Percentiles rank a stretch among this genome's conserved stretches.
Conservation (phyloP, 441 rosid species). For the Metrosideros polymorpha region DNA sequence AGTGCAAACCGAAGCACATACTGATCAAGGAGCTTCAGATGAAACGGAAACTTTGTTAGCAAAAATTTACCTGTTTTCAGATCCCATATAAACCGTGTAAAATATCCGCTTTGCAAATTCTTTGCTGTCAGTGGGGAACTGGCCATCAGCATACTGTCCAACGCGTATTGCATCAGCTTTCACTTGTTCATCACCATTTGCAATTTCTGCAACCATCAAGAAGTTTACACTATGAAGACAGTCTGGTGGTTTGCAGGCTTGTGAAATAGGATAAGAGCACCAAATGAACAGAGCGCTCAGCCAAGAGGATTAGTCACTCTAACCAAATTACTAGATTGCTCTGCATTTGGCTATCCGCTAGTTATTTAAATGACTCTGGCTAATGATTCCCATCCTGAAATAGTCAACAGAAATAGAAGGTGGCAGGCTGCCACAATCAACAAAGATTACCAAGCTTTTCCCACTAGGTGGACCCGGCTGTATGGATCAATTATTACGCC, state of each 20-base stretch:
- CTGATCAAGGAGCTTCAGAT: neutral
- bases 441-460: neutral
- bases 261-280: neutral
- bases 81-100: conserved; percentile 91
- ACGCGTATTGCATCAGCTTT: conserved; percentile 87
- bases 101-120: conserved; percentile 90
- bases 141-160: conserved; percentile 61
- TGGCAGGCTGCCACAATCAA: neutral
- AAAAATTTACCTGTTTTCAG: conserved; percentile 80
- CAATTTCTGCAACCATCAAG: conserved; percentile 47
- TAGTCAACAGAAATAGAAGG: neutral
- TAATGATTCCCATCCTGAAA: neutral
- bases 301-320: neutral
- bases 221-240: neutral
- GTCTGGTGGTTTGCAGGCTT: neutral
- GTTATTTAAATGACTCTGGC: neutral
- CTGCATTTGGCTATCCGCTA: neutral
- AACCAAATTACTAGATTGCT: neutral
- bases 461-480: neutral
- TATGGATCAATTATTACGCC: neutral
- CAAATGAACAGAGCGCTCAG: neutral
- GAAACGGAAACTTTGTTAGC: neutral
- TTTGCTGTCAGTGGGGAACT: conserved; percentile 82
- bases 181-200: conserved; percentile 84
- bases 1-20: neutral